Base-by-base conservation (phyloP, 495 filamentous ascomycete species). In the Aspergillus hancockii region DNA sequence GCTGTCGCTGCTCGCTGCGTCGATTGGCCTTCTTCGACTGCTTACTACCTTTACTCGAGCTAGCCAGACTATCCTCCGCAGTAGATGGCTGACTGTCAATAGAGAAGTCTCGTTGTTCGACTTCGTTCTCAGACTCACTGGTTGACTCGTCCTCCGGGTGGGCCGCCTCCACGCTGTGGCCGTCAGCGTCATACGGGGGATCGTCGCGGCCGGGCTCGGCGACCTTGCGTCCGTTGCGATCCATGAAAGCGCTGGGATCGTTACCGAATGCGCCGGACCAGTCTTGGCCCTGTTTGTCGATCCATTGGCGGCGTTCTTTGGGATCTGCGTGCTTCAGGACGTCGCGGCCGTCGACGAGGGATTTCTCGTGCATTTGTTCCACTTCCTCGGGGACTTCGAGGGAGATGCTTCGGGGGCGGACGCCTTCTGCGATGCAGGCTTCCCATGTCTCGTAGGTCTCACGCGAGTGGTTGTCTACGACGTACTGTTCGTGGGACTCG, bases 401-500 rank as follows among this genome's bases (percentile, higher is more conserved):
- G 1, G 75, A 67, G 4, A 97, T 90, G 2, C 81, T 78, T 49
- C 82, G 82, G 0, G 76, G 73, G 8, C 93, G 84, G 0, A 96
- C 89, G 5, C 93, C 93, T 71, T 98, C 91, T 0, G 90, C 83
- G 22, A 85, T 80, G 65, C 93, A 97, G 0, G 91, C 91, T 72
- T 96, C 90, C 92, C 92, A 97, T 4, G 88, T 90, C 77, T 97
- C 93, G 63, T 88, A 95, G 0, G 93, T 97, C 76, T 97, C 93
- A 45, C 93, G 84, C 3, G 87, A 86, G 67, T 96, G 86, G 63
- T 94, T 96, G 71, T 97, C 91, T 28, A 87, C 83, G 31, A 96
- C 85, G 66, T 95, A 97, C 4, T 76, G 76, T 45, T 88, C 80
- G 68, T 97, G 93, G n/a, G 90, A 88, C 34, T 91, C 84, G 70